phyloP scores from a whole-genome alignment of 1,139 yeast genomes.

The Debaryomyces fabryi region DNA sequence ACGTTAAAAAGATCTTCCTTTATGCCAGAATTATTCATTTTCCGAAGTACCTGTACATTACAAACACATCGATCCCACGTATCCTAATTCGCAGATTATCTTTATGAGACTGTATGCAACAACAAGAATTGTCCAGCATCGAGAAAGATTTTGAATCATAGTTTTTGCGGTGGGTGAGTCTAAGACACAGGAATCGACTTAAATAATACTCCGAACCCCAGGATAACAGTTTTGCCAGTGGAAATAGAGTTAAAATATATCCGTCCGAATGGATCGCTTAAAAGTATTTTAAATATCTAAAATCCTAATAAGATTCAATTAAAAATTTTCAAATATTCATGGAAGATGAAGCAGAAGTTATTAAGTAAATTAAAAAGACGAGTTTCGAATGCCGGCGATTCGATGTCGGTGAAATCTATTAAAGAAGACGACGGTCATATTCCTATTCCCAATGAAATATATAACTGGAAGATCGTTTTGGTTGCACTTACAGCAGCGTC shows the following conservation, averaged over 20 bases:
- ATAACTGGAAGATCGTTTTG: constrained; percentile 23
- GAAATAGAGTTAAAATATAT: background rate
- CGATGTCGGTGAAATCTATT: constrained; percentile 16
- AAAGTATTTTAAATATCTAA: background rate
- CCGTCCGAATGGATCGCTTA: background rate
- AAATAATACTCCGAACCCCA: constrained; percentile 1
- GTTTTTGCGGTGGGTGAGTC: background rate
- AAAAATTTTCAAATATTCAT: background rate
- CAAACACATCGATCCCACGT: background rate
- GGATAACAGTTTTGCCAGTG: background rate
- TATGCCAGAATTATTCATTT: background rate
- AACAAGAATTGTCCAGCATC: background rate
- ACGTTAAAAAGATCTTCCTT: background rate
- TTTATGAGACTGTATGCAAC: background rate
- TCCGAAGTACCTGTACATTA: background rate
- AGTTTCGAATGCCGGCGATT: constrained; percentile 14
- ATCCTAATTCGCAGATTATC: background rate
- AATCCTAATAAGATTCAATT: background rate
- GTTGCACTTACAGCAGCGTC: constrained; percentile 30
- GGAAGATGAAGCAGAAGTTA: background rate
- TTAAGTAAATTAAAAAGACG: constrained; percentile 8
- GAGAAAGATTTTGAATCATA: background rate
- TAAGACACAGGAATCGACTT: background rate
- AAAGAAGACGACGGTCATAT: constrained; percentile 14
- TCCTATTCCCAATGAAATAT: constrained; percentile 25